Base-by-base conservation (phyloP, 305 asterid genomes). In the Solanum hybrid region DNA sequence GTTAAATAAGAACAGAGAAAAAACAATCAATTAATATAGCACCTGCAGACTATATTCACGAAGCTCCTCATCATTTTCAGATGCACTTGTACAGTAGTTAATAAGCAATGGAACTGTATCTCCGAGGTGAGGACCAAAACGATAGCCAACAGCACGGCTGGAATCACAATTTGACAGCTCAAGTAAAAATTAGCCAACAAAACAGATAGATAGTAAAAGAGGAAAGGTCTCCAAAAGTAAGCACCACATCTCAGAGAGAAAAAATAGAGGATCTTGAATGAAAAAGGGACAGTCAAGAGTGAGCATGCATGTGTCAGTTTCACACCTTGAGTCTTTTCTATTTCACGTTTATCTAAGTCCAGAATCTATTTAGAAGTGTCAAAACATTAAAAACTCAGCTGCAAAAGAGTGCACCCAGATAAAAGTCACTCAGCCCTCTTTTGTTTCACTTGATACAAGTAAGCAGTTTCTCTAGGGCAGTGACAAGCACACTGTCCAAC, bases 31-130 rank as follows among this genome's bases (percentile, higher is more conserved):
- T 72, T 91, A 73, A 41, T 75, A 83, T 61, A 36, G 78, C 93
- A 98, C 99, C 99, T 98, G 99, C 95, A 98, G 90, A 94, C 99
- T 95, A 92, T 96, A 97, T 92, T 98, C 99, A 20, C 99, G 97
- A 90, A 97, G 99, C 94, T 98, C 99, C 94, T 98, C 99, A 89
- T 98, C 99, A 94, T 98, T 98, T 93, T 98, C 99, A 33, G 99
- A 95, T 86, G 99, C 99, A 94, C 94, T 96, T 90, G 92, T 93
- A 91, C 99, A 97, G 91, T 97, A 98, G 93, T 91, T 93, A 68
- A 98, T 93, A 86, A 98, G 92, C 89, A 98, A 91, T 36, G 99
- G 99, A 91, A 98, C 99, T 29, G 99, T 93, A 82, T 98, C 99
- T 92, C 97, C 99, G 87, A 98, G 99, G 93, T 97, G 98, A 76